Evolutionary conservation across 257 asterid genomes (phyloP), one percentile per base, ranked within the genome.

Genomic region (Verbena officinalis): DNA sequence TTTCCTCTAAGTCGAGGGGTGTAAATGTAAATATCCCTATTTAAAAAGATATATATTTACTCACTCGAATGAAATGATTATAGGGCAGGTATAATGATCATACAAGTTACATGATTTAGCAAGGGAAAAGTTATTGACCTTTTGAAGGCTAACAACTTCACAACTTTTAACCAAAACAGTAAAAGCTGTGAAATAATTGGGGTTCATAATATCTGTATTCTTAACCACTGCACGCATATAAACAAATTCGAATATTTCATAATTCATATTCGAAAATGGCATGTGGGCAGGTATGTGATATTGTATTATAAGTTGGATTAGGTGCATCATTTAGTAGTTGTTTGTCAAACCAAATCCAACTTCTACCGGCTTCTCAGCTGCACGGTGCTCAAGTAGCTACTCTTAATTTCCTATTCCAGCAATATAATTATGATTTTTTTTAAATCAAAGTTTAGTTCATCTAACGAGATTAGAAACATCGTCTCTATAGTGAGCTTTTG

Each of bases 291-390:
- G 14, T 36, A 48, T 27, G 50, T 20, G 43, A 61, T 12, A 65
- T 12, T 45, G 55, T 30, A 42, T n/a, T 46, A 39, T 45, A 62
- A 36, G 68, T 72, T 70, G 89, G 87, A 70, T 82, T 84, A 77
- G 88, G 81, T 80, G 74, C 31, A 73, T 77, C 56, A 73, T 73
- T 61, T 68, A n/a, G n/a, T 67, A 68, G 40, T 60, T 67, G 70
- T 46, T 42, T 65, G 80, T 81, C 84, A 77, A 79, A 84, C 83
- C 87, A 71, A 80, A 67, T 63, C 77, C 81, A 63, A 62, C 71
- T 48, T 60, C 77, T 45, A 4, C 69, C 53, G 14, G 16, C 31
- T 8, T 22, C 11, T 27, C 33, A 27, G 4, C 3, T 34, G 60
- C 71, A 39, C 33, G 3, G 31, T 43, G 27, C 30, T 21, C 9